Conservation (phyloP, 2,329 filamentous ascomycete species). For the Verticillium nubilum region DNA sequence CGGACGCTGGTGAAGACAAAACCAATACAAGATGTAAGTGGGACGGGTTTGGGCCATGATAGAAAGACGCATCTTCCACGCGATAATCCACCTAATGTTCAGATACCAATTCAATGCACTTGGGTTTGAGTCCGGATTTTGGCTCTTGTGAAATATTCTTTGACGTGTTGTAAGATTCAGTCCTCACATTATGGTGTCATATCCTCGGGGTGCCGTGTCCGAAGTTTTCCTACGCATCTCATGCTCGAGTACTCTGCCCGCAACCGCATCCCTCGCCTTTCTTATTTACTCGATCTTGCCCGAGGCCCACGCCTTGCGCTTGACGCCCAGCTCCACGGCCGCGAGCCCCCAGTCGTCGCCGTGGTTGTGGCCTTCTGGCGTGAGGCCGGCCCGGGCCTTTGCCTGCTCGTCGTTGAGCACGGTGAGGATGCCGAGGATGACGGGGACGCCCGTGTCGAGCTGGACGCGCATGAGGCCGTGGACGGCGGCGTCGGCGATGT, state of each 20-base stretch:
- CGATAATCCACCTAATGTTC: conserved; percentile 2
- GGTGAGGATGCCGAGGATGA: conserved; percentile 89
- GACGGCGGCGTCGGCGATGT: conserved; percentile 87
- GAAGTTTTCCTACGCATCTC: no score
- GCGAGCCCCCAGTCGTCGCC: conserved; percentile 94
- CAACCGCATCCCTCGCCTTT: not conserved
- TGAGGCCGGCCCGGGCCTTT: conserved; percentile 72
- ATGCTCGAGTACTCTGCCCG: not conserved
- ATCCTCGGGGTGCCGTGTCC: no score
- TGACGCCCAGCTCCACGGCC: conserved; percentile 88
- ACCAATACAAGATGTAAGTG: not conserved
- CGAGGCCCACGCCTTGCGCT: conserved; percentile 76
- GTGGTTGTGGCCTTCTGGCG: conserved; percentile 74
- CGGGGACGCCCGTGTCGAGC: conserved; percentile 80
- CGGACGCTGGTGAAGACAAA: not conserved
- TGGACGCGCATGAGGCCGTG: conserved; percentile 94
- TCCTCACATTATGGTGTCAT: not conserved
- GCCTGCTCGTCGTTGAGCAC: conserved; percentile 87
- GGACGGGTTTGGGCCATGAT: not conserved
- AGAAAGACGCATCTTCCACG: conserved; percentile 1
- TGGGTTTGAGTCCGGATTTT: not conserved
- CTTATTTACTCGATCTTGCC: conserved; percentile 50
- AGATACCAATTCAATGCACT: not conserved
- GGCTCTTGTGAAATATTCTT: no score
- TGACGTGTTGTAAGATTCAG: not conserved